Evolutionary conservation across 1,284 basidiomycete species (phyloP).

Genomic region (Rhodotorula sp.): DNA sequence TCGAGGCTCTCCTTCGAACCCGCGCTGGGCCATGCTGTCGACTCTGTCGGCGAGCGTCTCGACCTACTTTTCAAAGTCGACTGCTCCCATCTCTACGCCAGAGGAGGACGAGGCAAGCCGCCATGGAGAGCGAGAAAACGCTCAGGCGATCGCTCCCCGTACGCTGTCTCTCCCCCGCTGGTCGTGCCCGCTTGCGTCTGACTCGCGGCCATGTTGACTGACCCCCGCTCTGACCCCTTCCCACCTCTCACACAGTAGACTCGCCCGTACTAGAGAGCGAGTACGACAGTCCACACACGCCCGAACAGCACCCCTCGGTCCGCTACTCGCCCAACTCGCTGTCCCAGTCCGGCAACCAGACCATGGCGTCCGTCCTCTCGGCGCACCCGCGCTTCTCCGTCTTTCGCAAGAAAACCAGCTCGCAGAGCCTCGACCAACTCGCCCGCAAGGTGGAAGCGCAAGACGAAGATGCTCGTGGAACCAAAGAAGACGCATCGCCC

Average conservation of each 20-base stretch:
- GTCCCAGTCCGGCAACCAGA: constrained; percentile 19
- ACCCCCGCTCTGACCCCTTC: constrained; percentile 1
- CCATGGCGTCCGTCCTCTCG: constrained; percentile 26
- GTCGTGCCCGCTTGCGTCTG: not conserved
- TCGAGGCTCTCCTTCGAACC: no score
- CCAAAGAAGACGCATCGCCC: not conserved
- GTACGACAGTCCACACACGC: constrained; percentile 3
- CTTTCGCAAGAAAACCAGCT: constrained; percentile 33
- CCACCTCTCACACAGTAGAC: not conserved
- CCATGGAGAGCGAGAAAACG: no score
- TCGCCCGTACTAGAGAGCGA: not conserved
- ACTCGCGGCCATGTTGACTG: not conserved
- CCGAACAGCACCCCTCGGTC: not conserved
- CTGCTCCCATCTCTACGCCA: not conserved
- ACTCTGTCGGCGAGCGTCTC: not conserved
- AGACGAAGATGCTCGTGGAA: not conserved
- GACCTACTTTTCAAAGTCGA: not conserved
- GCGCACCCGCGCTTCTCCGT: constrained; percentile 38
- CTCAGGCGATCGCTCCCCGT: not conserved
- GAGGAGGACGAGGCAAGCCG: not conserved
- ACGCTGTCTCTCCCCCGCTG: not conserved
- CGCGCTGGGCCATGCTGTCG: not conserved
- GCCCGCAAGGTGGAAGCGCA: not conserved
- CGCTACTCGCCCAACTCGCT: constrained; percentile 23
- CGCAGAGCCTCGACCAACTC: not conserved